These are phyloP conservation scores for Flaveria floridana DNA, from an alignment of 140 eudicot genomes.

Conservation along the genomic window DNA sequence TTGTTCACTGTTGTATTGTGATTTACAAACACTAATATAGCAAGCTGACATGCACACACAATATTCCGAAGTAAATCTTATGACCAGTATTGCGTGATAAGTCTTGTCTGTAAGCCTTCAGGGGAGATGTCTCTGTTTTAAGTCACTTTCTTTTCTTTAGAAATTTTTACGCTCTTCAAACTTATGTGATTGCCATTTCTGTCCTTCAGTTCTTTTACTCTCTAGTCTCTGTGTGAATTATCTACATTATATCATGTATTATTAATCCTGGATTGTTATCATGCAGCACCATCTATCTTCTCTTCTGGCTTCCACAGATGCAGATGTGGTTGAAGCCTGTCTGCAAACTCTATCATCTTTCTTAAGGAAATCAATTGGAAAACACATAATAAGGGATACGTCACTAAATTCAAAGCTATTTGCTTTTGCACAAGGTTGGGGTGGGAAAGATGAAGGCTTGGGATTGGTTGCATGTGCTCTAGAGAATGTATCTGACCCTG, in stretches of 20 bases:
- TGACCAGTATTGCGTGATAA: slow-evolving; percentile 6
- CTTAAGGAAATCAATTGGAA: slow-evolving; percentile 78
- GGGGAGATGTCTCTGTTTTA: background rate
- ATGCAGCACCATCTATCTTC: slow-evolving; percentile 95
- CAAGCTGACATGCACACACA: background rate
- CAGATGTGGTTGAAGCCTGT: slow-evolving; percentile 93
- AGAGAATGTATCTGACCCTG: slow-evolving; percentile 57
- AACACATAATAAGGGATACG: slow-evolving; percentile 69
- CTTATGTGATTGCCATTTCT: slow-evolving; percentile 6
- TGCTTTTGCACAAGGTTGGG: slow-evolving; percentile 99
- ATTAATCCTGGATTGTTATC: slow-evolving; percentile 27
- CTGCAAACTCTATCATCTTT: slow-evolving; percentile 83
- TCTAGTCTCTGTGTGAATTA: slow-evolving; percentile 8
- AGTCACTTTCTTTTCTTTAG: background rate
- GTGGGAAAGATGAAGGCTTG: slow-evolving; percentile 96
- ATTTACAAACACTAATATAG: background rate
- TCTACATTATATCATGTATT: slow-evolving; percentile 8
- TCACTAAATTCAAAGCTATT: slow-evolving; percentile 73
- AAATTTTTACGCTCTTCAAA: background rate
- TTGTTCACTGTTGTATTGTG: background rate
- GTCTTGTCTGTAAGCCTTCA: background rate
- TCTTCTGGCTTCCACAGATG: slow-evolving; percentile 86
- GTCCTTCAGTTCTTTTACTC: too few relatives aligned
- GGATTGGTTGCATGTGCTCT: slow-evolving; percentile 84
- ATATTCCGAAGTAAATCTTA: background rate